Evolutionary conservation across 306 rosid species (phyloP).

Genomic region (Ormosia emarginata): DNA sequence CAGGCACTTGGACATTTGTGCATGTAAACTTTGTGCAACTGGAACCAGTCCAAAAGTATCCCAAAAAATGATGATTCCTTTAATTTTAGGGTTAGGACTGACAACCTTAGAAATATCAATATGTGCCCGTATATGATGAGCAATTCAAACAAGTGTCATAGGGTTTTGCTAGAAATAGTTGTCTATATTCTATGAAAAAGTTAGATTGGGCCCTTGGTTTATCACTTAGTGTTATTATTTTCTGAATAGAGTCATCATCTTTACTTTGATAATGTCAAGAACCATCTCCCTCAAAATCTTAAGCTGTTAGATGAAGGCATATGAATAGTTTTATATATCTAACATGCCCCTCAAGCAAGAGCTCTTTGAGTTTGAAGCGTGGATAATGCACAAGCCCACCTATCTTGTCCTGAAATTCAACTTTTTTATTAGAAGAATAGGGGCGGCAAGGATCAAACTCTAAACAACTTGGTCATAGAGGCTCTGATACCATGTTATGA

Average conservation of each 20-base stretch:
- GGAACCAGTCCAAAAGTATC: not conserved
- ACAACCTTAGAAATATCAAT: not conserved
- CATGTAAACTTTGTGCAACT: not conserved
- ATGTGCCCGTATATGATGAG: not conserved
- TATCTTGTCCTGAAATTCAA: too few relatives aligned
- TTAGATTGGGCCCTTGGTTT: not conserved
- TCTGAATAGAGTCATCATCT: not conserved
- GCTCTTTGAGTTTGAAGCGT: too few relatives aligned
- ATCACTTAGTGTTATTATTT: not conserved
- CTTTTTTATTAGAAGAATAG: too few relatives aligned
- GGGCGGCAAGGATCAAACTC: too few relatives aligned
- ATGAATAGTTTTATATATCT: too few relatives aligned
- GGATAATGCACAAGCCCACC: too few relatives aligned
- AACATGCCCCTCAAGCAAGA: too few relatives aligned
- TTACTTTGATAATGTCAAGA: not conserved
- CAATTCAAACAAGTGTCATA: not conserved
- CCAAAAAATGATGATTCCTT: not conserved
- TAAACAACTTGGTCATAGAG: too few relatives aligned
- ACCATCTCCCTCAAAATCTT: too few relatives aligned
- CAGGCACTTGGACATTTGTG: not conserved
- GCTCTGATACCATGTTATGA: too few relatives aligned
- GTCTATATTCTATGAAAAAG: not conserved
- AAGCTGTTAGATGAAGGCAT: too few relatives aligned
- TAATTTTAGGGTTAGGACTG: not conserved
- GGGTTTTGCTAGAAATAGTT: not conserved